Conservation (phyloP, 1,284 basidiomycete species). For the Nidula niveotomentosa region DNA sequence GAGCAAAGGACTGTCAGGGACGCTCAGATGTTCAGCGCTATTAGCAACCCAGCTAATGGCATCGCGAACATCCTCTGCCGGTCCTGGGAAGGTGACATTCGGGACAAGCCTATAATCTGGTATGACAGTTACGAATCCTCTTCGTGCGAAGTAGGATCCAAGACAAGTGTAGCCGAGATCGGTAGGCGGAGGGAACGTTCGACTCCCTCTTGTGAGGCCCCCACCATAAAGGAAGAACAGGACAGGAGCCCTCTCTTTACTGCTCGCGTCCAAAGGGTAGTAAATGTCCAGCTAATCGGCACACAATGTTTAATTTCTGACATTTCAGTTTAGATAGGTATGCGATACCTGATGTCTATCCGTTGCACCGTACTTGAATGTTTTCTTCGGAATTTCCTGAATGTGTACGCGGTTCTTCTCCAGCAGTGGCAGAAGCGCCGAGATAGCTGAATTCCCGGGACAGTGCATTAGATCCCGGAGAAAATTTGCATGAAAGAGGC, state of each 20-base stretch:
- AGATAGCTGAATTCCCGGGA: not conserved
- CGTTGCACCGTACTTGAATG: constrained; percentile 53
- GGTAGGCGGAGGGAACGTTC: constrained; percentile 37
- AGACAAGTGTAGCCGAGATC: constrained; percentile 53
- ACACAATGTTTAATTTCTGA: not conserved
- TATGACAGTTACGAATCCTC: constrained; percentile 59
- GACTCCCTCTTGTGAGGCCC: constrained; percentile 51
- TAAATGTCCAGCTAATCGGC: constrained; percentile 42
- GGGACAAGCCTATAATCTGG: constrained; percentile 66
- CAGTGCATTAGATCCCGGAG: too few relatives aligned
- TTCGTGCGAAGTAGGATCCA: constrained; percentile 57
- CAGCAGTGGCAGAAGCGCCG: constrained; percentile 3
- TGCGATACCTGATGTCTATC: constrained; percentile 50
- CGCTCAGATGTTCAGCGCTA: constrained; percentile 27
- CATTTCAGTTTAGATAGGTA: not conserved
- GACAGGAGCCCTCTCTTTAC: constrained; percentile 39
- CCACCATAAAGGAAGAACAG: constrained; percentile 68
- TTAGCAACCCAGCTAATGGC: constrained; percentile 52
- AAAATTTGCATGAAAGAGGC: too few relatives aligned
- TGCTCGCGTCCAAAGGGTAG: constrained; percentile 37
- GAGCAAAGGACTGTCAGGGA: constrained; percentile 22
- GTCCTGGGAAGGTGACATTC: constrained; percentile 46
- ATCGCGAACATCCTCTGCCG: constrained; percentile 54
- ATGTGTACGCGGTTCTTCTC: constrained; percentile 21
- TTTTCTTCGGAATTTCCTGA: constrained; percentile 34